A percentile compares a stretch with the other conserved stretches of the same genome.
Conservation (phyloP, 1,284 basidiomycete species). For the Ustilago bromivora region DNA sequence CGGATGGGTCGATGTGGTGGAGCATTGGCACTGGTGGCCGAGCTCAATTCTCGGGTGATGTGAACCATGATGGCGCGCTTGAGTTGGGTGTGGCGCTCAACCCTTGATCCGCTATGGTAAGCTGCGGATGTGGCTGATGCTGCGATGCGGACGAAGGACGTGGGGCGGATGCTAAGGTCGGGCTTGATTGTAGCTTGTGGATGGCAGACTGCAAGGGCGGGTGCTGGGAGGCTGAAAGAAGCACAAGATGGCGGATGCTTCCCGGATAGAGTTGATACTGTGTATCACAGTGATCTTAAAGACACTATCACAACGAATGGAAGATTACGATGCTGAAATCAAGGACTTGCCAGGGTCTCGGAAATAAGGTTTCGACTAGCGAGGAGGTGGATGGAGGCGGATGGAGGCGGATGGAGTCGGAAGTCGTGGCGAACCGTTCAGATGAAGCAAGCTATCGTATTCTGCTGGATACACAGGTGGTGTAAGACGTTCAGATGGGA, state of each 20-base stretch:
- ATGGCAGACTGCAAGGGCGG: background rate
- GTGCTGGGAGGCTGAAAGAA: constrained; percentile 2
- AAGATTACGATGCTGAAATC: background rate
- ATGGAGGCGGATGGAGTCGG: background rate
- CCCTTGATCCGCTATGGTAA: constrained; percentile 3
- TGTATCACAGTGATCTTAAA: background rate
- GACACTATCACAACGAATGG: background rate
- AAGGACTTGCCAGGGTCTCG: background rate
- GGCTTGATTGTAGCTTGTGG: background rate
- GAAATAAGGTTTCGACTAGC: background rate
- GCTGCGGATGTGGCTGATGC: constrained; percentile 3
- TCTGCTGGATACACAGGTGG: background rate
- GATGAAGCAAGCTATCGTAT: constrained; percentile 9
- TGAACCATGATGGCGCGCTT: constrained; percentile 39
- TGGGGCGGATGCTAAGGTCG: constrained; percentile 1
- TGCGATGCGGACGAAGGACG: background rate
- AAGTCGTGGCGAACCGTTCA: background rate
- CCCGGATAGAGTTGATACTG: background rate
- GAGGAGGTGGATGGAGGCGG: no score
- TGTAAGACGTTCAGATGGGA: background rate
- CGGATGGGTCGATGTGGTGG: constrained; percentile 49
- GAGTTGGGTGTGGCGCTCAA: constrained; percentile 24
- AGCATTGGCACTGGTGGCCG: constrained; percentile 33
- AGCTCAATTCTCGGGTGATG: constrained; percentile 42
- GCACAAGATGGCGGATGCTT: background rate